These are phyloP conservation scores for Termitomyces sp. DNA, from an alignment of 768 basidiomycete genomes.

Conservation along the genomic window DNA sequence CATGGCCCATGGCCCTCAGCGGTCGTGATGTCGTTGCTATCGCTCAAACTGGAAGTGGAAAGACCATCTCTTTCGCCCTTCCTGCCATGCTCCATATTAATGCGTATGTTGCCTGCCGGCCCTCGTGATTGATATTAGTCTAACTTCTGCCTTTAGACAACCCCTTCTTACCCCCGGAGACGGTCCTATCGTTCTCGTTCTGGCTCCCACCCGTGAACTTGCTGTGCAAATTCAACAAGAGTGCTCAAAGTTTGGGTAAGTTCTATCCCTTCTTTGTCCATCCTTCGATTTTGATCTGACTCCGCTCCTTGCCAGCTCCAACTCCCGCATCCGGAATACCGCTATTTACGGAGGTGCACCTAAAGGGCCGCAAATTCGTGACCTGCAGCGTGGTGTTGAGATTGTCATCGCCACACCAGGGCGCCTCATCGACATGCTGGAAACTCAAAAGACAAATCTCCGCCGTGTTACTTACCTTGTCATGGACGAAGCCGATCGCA, in stretches of 20 bases:
- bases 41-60: slow-evolving; percentile 97
- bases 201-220: slow-evolving; percentile 96
- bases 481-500: slow-evolving; percentile 99
- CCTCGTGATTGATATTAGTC: slow-evolving; percentile 12
- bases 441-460: slow-evolving; percentile 93
- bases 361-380: slow-evolving; percentile 97
- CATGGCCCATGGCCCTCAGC: slow-evolving; percentile 98
- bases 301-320: slow-evolving; percentile 42
- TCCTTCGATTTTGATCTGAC: background rate
- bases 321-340: slow-evolving; percentile 96
- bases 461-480: slow-evolving; percentile 96
- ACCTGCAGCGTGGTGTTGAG: slow-evolving; percentile 94
- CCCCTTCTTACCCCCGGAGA: slow-evolving; percentile 90
- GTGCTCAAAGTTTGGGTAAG: slow-evolving; percentile 94
- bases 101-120: slow-evolving; percentile 52
- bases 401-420: slow-evolving; percentile 99
- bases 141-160: slow-evolving; percentile 48
- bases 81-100: slow-evolving; percentile 99
- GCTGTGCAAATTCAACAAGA: slow-evolving; percentile 99
- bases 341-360: slow-evolving; percentile 99
- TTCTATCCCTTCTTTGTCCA: background rate
- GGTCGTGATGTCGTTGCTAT: slow-evolving; percentile 95
- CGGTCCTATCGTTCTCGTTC: slow-evolving; percentile 93
- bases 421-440: slow-evolving; percentile 98
- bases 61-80: slow-evolving; percentile 97